Evolutionary conservation across 176 grass and related monocot species (phyloP).

Genomic region (Avena atlantica): DNA sequence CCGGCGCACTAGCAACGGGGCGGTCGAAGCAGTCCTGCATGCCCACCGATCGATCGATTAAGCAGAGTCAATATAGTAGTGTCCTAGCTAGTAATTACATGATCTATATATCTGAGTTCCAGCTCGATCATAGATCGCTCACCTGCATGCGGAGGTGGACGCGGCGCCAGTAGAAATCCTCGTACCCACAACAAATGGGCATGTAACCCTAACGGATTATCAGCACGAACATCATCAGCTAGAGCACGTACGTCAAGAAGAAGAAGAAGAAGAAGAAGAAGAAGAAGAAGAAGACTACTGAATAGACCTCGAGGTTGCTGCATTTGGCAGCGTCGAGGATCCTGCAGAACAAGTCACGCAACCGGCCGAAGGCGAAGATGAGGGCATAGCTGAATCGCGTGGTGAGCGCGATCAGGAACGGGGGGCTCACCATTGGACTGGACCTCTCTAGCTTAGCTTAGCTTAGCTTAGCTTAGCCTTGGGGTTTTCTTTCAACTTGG

Average conservation of each 20-base stretch:
- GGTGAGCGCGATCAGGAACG: conserved; percentile 69
- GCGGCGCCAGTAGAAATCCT: conserved; percentile 91
- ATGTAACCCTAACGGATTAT: conserved; percentile 66
- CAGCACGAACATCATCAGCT: not conserved
- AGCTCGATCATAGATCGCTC: not conserved
- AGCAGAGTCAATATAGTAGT: not conserved
- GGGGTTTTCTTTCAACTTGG: no score
- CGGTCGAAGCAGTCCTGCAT: conserved; percentile 80
- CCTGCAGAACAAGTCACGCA: conserved; percentile 43
- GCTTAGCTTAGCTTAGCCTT: no score
- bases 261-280: no score
- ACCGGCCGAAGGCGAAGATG: conserved; percentile 79
- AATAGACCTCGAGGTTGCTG: conserved; percentile 65
- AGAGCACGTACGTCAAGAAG: no score
- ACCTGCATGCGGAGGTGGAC: conserved; percentile 96
- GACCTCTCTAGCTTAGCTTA: no score
- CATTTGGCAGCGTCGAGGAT: conserved; percentile 62
- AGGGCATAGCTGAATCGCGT: conserved; percentile 84
- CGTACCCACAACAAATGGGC: conserved; percentile 79
- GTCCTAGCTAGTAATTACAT: not conserved
- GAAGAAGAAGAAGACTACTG: not conserved
- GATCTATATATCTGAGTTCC: not conserved
- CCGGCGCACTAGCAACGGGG: conserved; percentile 78
- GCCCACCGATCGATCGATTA: not conserved
- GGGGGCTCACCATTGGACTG: conserved; percentile 62